Evolutionary conservation across 352 stramenopile genomes (phyloP).

Genomic region (Saprolegnia parasitica): DNA sequence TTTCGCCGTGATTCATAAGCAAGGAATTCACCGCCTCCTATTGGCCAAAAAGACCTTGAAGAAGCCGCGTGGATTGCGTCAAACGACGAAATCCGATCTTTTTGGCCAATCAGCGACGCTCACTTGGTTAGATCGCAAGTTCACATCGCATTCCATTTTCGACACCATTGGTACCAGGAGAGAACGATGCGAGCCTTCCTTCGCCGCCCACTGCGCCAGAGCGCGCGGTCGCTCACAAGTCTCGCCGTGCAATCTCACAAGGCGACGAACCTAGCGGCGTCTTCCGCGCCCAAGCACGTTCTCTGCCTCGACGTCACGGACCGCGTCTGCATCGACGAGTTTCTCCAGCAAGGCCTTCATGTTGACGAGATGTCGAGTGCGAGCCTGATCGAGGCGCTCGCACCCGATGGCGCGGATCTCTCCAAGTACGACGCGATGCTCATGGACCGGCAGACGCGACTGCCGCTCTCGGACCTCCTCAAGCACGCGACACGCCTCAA

Average conservation of each 20-base stretch:
- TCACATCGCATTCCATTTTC: slow-evolving; percentile 1
- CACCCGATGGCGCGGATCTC: not conserved
- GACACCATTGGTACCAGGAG: not conserved
- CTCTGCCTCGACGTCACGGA: slow-evolving; percentile 14
- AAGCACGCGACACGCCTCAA: slow-evolving; percentile 8
- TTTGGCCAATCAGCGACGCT: not conserved
- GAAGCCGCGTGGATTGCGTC: not conserved
- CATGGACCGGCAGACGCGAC: slow-evolving; percentile 7
- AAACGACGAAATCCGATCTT: not conserved
- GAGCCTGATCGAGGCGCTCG: slow-evolving; percentile 2
- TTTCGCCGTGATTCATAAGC: not conserved
- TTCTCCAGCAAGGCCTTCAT: slow-evolving; percentile 14
- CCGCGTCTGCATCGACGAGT: slow-evolving; percentile 17
- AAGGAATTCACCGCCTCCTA: not conserved
- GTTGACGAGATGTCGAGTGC: slow-evolving; percentile 17
- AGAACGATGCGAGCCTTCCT: not conserved
- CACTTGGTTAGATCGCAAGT: not conserved
- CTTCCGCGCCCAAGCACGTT: not conserved
- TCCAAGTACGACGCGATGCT: slow-evolving; percentile 18
- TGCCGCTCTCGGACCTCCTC: slow-evolving; percentile 9
- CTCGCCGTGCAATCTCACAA: not conserved
- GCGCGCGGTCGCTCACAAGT: not conserved
- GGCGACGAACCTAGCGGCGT: not conserved
- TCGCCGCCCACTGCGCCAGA: not conserved
- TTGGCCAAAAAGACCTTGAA: not conserved